A percentile compares a stretch with the other conserved stretches of the same genome.
Evolutionary conservation across 306 rosid genomes (phyloP).

Genomic region (Vicia faba): DNA sequence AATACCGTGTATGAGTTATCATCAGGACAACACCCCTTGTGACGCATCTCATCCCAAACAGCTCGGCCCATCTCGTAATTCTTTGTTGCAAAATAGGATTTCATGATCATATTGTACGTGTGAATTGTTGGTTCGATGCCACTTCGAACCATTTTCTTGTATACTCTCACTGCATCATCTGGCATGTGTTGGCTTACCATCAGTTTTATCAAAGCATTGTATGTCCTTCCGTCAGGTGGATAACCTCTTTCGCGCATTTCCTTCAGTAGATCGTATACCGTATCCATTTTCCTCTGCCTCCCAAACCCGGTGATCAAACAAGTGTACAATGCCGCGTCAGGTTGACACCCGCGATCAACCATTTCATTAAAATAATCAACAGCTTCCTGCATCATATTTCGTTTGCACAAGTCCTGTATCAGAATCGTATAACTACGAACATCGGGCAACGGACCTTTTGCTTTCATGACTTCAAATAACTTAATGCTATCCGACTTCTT

Average conservation of each 20-base stretch:
- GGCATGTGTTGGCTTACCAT: conserved; percentile 80
- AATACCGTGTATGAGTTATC: conserved; percentile 74
- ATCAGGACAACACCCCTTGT: conserved; percentile 79
- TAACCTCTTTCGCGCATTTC: conserved; percentile 68
- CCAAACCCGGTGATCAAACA: conserved; percentile 86
- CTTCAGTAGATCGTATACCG: conserved; percentile 56
- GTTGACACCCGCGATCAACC: conserved; percentile 60
- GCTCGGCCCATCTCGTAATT: conserved; percentile 69
- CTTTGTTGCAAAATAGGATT: conserved; percentile 67
- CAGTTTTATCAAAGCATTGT: conserved; percentile 75
- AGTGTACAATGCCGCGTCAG: conserved; percentile 71
- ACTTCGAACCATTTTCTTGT: conserved; percentile 72
- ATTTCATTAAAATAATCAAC: conserved; percentile 59
- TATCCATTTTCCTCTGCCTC: conserved; percentile 74
- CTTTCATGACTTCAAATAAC: conserved; percentile 85
- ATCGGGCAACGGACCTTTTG: conserved; percentile 75
- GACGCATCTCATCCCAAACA: conserved; percentile 76
- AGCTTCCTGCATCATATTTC: conserved; percentile 69
- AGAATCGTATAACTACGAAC: conserved; percentile 68
- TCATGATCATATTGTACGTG: conserved; percentile 90
- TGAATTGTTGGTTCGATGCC: conserved; percentile 73
- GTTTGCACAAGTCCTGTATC: conserved; percentile 75
- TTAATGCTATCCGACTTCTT: conserved; percentile 85
- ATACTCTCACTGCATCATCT: conserved; percentile 66
- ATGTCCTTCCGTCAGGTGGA: conserved; percentile 73